Evolutionary conservation across 768 basidiomycete species (phyloP).

Genomic region (Russula sp.): DNA sequence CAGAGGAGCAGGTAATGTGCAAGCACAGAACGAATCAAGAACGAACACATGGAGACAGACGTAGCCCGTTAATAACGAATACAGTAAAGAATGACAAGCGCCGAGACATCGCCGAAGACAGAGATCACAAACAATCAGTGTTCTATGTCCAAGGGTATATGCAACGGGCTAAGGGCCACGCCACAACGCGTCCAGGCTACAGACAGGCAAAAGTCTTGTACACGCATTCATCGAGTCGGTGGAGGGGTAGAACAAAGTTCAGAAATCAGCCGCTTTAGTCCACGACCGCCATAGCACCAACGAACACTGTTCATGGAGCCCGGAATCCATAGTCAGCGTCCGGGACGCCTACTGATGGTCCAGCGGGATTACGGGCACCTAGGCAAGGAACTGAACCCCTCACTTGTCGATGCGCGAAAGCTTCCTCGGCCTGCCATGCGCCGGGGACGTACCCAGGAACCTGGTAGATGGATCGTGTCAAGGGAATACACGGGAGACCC

Average conservation of each 20-base stretch:
- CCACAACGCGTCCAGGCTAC: constrained; percentile 43
- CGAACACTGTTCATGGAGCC: constrained; percentile 42
- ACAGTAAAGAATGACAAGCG: constrained; percentile 42
- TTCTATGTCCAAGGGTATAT: constrained; percentile 38
- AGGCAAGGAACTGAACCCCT: constrained; percentile 27
- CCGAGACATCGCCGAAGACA: constrained; percentile 38
- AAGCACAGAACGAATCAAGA: constrained; percentile 27
- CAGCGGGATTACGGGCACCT: constrained; percentile 24
- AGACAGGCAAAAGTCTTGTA: constrained; percentile 50
- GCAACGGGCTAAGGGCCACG: constrained; percentile 33
- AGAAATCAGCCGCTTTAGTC: constrained; percentile 38
- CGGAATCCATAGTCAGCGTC: constrained; percentile 33
- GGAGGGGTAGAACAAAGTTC: constrained; percentile 35
- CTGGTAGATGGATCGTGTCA: constrained; percentile 31
- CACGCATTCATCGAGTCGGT: constrained; percentile 37
- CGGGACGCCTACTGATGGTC: constrained; percentile 21
- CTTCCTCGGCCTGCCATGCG: constrained; percentile 34
- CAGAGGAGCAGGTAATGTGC: constrained; percentile 26
- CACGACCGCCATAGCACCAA: constrained; percentile 50
- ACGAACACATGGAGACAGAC: constrained; percentile 34
- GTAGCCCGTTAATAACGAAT: constrained; percentile 44
- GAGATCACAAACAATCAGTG: constrained; percentile 31
- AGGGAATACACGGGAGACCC: constrained; percentile 19
- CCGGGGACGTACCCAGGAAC: constrained; percentile 34
- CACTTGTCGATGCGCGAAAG: constrained; percentile 31